Evolutionary conservation across 371 early-diverging fungal species (phyloP), one percentile per base, ranked within the genome.

Genomic region (Parasitella parasitica): DNA sequence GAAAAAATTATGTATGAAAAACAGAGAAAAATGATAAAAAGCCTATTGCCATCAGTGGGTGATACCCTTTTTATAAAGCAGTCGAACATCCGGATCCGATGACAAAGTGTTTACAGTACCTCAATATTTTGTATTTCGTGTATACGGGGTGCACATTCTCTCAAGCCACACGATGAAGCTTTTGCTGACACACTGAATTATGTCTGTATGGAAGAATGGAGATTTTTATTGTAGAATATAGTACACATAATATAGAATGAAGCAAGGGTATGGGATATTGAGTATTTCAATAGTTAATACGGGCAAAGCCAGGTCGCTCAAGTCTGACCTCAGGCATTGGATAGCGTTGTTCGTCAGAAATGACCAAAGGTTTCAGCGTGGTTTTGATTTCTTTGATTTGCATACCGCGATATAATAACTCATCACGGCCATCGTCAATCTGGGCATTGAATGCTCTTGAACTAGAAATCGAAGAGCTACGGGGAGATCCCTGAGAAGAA

Each of bases 301-400:
- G 70, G 46, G 78, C 81, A 64, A 78, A 76, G 9, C 77, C 70
- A 46, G 81, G 81, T 59, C 81, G 64, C 50, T 78, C 73, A 8
- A 81, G 56, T 39, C 71, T 72, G 8, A 78, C 61, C 51, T 73
- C 54, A 9, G 75, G 75, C 75, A 81, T 74, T 9, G 81, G 81
- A 36, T 64, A 62, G 26, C 68, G 55, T 8, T 71, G 73, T 32
- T 76, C 64, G 36, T 78, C 72, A 1, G 81, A 75, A 34, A 81
- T 73, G 3, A 81, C 72, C 70, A 81, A 69, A 4, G 78, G 63
- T 35, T 81, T 81, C 3, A 81, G 50, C 8, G 81, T 81, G 12
- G 77, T 69, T 41, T 81, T 81, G 59, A 81, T 76, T 54, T 81
- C 78, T 53, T 81, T 81, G 16, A 81, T 74, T n/a, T 69, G 73